phyloP scores from a whole-genome alignment of 2,329 filamentous ascomycete genomes.

The Incumbomyces lentus region DNA sequence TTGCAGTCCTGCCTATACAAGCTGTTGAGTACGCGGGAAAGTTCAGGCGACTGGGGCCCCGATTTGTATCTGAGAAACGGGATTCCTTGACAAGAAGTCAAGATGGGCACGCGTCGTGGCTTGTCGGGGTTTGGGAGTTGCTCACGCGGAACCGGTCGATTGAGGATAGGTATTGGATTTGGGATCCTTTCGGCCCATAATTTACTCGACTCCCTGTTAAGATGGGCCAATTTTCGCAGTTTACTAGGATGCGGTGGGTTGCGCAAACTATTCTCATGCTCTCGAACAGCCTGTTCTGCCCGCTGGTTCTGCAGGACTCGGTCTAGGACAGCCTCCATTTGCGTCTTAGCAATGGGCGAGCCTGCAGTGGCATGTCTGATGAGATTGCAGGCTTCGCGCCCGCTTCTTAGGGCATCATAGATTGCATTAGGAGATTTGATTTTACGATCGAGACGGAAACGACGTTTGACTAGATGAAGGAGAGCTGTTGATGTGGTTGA shows the following conservation, averaged over 20 bases:
- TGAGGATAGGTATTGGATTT: conserved; percentile 3
- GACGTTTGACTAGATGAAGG: neutral
- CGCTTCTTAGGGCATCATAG: neutral
- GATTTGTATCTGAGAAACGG: conserved; percentile 6
- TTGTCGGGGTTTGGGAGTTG: conserved; percentile 4
- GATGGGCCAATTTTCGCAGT: neutral
- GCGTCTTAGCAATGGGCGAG: neutral
- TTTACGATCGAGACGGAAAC: neutral
- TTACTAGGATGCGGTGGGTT: neutral
- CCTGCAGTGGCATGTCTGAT: neutral
- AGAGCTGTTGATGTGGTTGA: neutral
- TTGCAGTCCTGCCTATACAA: neutral
- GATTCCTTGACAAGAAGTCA: neutral
- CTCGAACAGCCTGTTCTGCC: neutral
- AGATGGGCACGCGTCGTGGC: conserved; percentile 1
- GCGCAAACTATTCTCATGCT: neutral
- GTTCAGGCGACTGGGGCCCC: conserved; percentile 3
- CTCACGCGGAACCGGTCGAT: conserved; percentile 1
- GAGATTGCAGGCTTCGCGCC: neutral
- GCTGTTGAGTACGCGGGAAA: neutral
- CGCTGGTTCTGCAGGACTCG: neutral
- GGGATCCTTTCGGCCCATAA: conserved; percentile 4
- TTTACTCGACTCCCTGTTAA: neutral
- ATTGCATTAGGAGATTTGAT: conserved; percentile 1
- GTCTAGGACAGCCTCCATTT: neutral